phyloP scores from a whole-genome alignment of 805 yeast species.

The Schwanniomyces occidentalis region DNA sequence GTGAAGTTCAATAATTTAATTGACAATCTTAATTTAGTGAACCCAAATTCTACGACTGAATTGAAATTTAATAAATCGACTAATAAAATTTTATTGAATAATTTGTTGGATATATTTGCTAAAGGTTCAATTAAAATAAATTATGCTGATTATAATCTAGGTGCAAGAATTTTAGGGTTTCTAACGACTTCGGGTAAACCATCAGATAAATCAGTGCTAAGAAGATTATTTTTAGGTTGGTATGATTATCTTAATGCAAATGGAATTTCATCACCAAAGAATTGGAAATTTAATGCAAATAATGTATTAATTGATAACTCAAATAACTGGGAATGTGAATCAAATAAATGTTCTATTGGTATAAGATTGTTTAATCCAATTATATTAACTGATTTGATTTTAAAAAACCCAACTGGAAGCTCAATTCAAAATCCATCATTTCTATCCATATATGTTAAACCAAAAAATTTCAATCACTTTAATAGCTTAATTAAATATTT shows the following conservation, averaged over 20 bases:
- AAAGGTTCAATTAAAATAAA: constrained; percentile 37
- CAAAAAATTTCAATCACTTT: constrained; percentile 20
- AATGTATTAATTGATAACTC: constrained; percentile 36
- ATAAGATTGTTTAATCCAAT: constrained; percentile 31
- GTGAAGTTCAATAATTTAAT: constrained; percentile 24
- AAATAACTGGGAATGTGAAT: constrained; percentile 32
- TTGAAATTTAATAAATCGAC: constrained; percentile 12
- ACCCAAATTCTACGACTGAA: constrained; percentile 8
- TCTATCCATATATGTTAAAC: constrained; percentile 31
- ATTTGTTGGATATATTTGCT: constrained; percentile 30
- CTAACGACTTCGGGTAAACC: constrained; percentile 27
- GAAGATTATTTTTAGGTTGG: constrained; percentile 41
- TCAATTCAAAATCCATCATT: constrained; percentile 14
- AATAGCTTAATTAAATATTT: constrained; percentile 18
- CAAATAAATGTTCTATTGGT: constrained; percentile 33
- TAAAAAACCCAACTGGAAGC: constrained; percentile 17
- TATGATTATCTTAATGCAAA: constrained; percentile 31
- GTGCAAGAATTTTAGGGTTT: constrained; percentile 42
- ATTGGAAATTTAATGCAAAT: constrained; percentile 39
- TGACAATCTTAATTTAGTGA: constrained; percentile 21
- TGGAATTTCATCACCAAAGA: constrained; percentile 20
- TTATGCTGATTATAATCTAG: constrained; percentile 40
- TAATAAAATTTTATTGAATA: constrained; percentile 26
- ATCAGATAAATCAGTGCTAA: constrained; percentile 16
- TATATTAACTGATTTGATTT: constrained; percentile 35